These are phyloP conservation scores for Melanogaster broomeanus DNA, from an alignment of 768 basidiomycete species.

Conservation along the genomic window DNA sequence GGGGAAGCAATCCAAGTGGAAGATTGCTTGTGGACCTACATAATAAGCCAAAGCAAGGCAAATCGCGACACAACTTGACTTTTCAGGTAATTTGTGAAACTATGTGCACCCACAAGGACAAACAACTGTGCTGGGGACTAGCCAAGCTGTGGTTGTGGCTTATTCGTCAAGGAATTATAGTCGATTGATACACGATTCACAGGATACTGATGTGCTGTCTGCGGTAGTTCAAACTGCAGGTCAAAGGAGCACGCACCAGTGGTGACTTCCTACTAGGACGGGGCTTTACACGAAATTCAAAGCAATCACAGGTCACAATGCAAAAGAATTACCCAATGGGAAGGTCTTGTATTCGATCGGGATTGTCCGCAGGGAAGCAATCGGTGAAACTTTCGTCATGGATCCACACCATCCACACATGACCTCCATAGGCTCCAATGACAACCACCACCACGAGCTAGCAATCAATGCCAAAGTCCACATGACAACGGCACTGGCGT, in stretches of 20 bases:
- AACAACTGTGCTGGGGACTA: too few species aligned
- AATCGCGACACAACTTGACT: conserved; percentile 1
- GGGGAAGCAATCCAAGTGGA: conserved; percentile 3
- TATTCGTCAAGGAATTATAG: too few species aligned
- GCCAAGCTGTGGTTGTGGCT: too few species aligned
- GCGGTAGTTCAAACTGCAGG: not conserved
- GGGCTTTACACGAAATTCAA: not conserved
- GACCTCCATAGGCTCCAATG: too few species aligned
- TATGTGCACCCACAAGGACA: conserved; percentile 1
- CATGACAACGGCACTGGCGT: too few species aligned
- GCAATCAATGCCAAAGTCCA: too few species aligned
- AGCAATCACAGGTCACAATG: not conserved
- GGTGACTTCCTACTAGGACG: not conserved
- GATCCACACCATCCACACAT: not conserved
- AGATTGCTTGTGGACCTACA: conserved; percentile 10
- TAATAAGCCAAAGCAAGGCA: conserved; percentile 4
- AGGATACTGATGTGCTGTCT: not conserved
- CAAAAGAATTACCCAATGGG: not conserved
- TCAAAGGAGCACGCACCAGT: not conserved
- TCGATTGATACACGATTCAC: not conserved
- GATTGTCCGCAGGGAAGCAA: not conserved
- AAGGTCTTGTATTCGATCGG: not conserved
- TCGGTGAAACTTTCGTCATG: too few species aligned
- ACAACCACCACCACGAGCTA: too few species aligned
- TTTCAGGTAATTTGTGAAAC: conserved; percentile 2